These are phyloP conservation scores for Trifolium pratense DNA, from an alignment of 306 rosid genomes.

Conservation along the genomic window DNA sequence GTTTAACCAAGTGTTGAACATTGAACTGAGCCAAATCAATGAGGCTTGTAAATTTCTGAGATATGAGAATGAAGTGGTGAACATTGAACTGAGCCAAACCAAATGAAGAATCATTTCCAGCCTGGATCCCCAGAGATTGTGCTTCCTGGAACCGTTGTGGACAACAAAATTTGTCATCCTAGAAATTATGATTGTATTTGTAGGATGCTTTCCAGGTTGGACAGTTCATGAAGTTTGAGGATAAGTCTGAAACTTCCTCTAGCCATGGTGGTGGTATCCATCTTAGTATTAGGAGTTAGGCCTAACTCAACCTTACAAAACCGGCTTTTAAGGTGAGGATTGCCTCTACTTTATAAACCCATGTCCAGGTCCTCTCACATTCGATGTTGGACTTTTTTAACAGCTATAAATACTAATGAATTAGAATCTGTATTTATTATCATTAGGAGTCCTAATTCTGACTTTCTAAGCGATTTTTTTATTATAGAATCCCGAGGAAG, in stretches of 20 bases:
- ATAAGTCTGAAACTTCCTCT: slow-evolving; percentile 76
- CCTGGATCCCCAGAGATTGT: slow-evolving; percentile 77
- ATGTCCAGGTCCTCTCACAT: too few relatives aligned
- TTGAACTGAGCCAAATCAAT: slow-evolving; percentile 81
- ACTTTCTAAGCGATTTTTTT: slow-evolving; percentile 39
- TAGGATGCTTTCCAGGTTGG: slow-evolving; percentile 83
- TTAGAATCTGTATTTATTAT: slow-evolving; percentile 20
- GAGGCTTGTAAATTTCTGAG: too few relatives aligned
- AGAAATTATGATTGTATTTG: slow-evolving; percentile 82
- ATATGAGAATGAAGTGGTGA: too few relatives aligned
- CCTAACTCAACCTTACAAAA: too few relatives aligned
- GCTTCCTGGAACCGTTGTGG: slow-evolving; percentile 92
- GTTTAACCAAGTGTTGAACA: slow-evolving; percentile 85
- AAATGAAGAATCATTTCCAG: too few relatives aligned
- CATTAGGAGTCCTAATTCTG: slow-evolving; percentile 36
- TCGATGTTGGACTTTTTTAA: too few relatives aligned
- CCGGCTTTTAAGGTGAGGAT: too few relatives aligned
- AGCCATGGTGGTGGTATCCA: slow-evolving; percentile 70
- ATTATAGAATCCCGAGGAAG: slow-evolving; percentile 84
- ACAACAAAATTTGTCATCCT: slow-evolving; percentile 87
- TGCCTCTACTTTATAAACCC: too few relatives aligned
- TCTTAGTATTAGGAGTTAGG: too few relatives aligned
- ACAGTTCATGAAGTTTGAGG: slow-evolving; percentile 81
- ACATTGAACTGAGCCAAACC: slow-evolving; percentile 79
- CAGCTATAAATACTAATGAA: slow-evolving; percentile 13